Conservation (phyloP, 2,329 filamentous ascomycete genomes). For the Fusarium duplospermum region DNA sequence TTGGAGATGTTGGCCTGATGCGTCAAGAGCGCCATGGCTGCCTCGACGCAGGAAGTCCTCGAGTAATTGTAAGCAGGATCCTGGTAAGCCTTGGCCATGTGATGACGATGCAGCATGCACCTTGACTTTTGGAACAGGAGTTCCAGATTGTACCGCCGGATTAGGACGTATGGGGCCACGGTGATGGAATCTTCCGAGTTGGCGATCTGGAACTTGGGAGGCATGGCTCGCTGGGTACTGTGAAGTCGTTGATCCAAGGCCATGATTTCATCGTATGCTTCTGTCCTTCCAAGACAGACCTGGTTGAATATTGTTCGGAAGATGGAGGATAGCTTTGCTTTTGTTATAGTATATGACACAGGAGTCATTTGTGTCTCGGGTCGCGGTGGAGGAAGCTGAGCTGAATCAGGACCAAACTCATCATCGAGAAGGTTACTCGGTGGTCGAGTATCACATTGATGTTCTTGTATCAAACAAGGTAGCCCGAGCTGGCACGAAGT, state of each 20-base stretch:
- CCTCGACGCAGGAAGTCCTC: conserved; percentile 14
- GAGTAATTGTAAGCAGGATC: conserved; percentile 30
- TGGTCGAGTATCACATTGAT: conserved; percentile 20
- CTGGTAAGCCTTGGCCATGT: conserved; percentile 30
- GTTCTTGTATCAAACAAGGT: conserved; percentile 24
- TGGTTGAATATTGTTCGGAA: conserved; percentile 36
- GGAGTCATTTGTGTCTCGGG: conserved; percentile 19
- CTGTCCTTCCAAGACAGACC: conserved; percentile 18
- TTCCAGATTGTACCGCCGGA: conserved; percentile 31
- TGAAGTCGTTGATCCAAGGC: conserved; percentile 22
- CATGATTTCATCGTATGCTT: conserved; percentile 35
- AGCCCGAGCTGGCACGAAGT: conserved; percentile 29
- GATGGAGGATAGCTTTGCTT: neutral
- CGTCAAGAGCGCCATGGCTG: conserved; percentile 15
- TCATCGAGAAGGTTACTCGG: conserved; percentile 29
- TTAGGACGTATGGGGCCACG: conserved; percentile 18
- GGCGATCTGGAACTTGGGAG: conserved; percentile 15
- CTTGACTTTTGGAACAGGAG: conserved; percentile 25
- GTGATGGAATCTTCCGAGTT: conserved; percentile 30
- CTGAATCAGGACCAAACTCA: conserved; percentile 20
- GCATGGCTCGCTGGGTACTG: conserved; percentile 16
- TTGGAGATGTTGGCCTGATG: conserved; percentile 30
- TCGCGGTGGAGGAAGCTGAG: conserved; percentile 19
- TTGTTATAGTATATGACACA: conserved; percentile 20
- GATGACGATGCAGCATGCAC: conserved; percentile 31